Percentiles rank a stretch among this genome's conserved stretches.
These are phyloP conservation scores for Geranium incanum DNA, from an alignment of 441 rosid species.

Conservation along the genomic window DNA sequence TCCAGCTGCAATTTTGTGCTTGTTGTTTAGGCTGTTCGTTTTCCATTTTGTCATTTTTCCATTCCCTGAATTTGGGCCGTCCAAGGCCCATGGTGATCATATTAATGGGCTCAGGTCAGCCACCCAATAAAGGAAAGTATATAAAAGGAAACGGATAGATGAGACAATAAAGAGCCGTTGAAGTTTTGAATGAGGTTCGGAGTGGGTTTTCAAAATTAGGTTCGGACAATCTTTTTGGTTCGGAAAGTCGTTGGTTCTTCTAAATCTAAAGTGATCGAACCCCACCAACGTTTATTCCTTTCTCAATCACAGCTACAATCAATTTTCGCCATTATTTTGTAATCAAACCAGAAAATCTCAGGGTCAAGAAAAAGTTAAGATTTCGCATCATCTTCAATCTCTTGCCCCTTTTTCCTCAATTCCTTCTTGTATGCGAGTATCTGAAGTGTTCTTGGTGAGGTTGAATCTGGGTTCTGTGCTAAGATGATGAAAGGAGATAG, in stretches of 20 bases:
- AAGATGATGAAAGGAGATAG: constrained; percentile 38
- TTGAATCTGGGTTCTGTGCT: not conserved
- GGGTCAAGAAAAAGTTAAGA: not conserved
- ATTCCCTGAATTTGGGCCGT: not conserved
- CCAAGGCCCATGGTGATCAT: not conserved
- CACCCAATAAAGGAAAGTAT: not conserved
- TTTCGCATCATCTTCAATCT: not conserved
- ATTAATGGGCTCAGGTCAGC: not conserved
- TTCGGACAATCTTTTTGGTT: constrained; percentile 23
- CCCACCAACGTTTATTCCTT: not conserved
- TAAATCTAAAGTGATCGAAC: constrained; percentile 20
- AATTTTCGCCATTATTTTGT: not conserved
- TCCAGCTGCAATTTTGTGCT: no score
- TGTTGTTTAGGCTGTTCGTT: not conserved
- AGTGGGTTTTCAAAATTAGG: constrained; percentile 29
- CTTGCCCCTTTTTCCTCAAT: no score
- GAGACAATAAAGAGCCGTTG: not conserved
- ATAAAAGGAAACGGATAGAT: not conserved
- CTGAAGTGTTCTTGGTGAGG: constrained; percentile 6
- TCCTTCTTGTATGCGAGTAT: no score
- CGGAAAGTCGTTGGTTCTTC: constrained; percentile 47
- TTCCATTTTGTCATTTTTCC: not conserved
- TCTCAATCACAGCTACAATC: not conserved
- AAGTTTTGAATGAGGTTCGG: constrained; percentile 23
- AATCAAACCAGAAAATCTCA: constrained; percentile 1